A percentile compares a stretch with the other conserved stretches of the same genome.
These are phyloP conservation scores for Cucurbitaria berberidis DNA, from an alignment of 2,329 filamentous ascomycete genomes.

Conservation along the genomic window DNA sequence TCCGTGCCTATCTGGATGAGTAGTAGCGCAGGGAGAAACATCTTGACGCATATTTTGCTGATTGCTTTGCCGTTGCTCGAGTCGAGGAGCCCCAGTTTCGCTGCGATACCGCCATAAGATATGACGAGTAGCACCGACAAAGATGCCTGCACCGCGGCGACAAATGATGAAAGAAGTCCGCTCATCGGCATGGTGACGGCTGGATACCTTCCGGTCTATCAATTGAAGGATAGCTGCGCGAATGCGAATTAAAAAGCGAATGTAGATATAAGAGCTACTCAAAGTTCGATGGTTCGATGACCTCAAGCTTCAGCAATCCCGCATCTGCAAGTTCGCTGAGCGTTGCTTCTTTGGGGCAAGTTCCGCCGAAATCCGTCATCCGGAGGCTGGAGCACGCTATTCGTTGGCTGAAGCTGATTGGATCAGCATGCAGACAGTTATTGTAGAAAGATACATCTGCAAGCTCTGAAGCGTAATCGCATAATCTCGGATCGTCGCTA, in stretches of 20 bases:
- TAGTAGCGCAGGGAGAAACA: conserved; percentile 61
- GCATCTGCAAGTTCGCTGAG: conserved; percentile 4
- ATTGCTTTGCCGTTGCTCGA: conserved; percentile 59
- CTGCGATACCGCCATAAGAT: conserved; percentile 57
- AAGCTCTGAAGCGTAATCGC: not conserved
- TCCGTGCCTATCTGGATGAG: conserved; percentile 61
- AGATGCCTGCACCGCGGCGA: conserved; percentile 61
- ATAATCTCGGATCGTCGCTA: not conserved
- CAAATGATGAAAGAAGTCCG: conserved; percentile 48
- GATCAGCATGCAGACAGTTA: conserved; percentile 6
- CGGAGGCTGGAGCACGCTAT: conserved; percentile 19
- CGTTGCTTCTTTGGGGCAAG: conserved; percentile 10
- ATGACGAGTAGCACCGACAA: conserved; percentile 61
- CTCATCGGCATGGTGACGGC: conserved; percentile 1
- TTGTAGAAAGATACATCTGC: not conserved
- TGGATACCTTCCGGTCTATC: not conserved
- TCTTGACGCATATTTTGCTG: conserved; percentile 58
- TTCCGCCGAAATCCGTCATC: conserved; percentile 12
- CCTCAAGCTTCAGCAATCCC: conserved; percentile 3
- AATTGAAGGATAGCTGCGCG: not conserved
- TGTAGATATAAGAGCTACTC: not conserved
- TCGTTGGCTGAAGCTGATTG: conserved; percentile 11
- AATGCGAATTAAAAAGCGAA: not conserved
- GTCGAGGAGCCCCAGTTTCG: conserved; percentile 55
- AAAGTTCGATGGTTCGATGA: conserved; percentile 1